Evolutionary conservation across 2,329 filamentous ascomycete genomes (phyloP).

Genomic region (Reticulascus tulasneorum): DNA sequence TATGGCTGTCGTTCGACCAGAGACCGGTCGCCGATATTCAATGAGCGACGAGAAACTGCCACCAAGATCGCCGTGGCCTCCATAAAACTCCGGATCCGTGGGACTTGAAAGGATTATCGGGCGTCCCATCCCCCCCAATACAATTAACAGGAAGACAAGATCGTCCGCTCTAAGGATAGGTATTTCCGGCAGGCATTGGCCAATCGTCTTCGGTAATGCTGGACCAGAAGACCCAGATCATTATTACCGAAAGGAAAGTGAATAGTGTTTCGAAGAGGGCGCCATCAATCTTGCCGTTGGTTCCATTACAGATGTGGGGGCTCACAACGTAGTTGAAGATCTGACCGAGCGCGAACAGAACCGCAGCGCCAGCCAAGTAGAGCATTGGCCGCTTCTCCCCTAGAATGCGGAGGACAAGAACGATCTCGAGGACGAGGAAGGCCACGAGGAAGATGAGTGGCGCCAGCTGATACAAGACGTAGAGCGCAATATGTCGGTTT

Average conservation of each 20-base stretch:
- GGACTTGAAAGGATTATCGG: constrained; percentile 1
- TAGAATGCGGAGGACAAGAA: constrained; percentile 80
- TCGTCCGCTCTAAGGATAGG: constrained; percentile 29
- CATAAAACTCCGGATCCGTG: constrained; percentile 3
- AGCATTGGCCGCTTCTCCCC: constrained; percentile 92
- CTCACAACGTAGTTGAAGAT: constrained; percentile 96
- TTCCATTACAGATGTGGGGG: constrained; percentile 81
- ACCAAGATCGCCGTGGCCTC: too few relatives aligned
- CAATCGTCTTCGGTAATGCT: constrained; percentile 99
- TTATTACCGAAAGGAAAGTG: constrained; percentile 76
- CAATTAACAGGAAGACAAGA: neutral
- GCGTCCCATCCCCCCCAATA: neutral
- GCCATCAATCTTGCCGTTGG: constrained; percentile 83
- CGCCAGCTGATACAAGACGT: constrained; percentile 87
- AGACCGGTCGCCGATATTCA: too few relatives aligned
- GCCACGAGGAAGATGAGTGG: constrained; percentile 85
- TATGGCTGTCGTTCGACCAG: neutral
- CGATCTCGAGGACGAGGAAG: constrained; percentile 78
- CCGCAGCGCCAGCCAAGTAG: constrained; percentile 67
- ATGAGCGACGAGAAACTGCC: too few relatives aligned
- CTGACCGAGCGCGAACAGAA: constrained; percentile 88
- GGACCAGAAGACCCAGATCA: constrained; percentile 95
- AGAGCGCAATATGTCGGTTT: constrained; percentile 77
- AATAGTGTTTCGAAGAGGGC: constrained; percentile 91
- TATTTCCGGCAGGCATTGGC: constrained; percentile 55